Percentiles rank a stretch among this genome's conserved stretches.
Evolutionary conservation across 1,139 yeast species (phyloP).

Genomic region (Kodamaea derodonti): DNA sequence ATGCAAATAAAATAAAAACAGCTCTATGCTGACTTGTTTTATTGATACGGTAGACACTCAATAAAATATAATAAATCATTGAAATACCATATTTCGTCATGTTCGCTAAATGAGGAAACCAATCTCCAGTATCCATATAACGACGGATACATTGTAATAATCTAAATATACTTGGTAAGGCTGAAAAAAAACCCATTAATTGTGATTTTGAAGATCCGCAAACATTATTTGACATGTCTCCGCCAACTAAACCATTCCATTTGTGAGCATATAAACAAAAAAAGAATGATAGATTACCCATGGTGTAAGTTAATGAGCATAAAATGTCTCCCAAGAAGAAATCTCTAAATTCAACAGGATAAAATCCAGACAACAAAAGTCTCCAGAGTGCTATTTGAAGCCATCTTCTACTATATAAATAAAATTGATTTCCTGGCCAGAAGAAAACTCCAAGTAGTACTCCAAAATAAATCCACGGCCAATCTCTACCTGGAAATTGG

Average conservation of each 20-base stretch:
- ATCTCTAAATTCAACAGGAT: slow-evolving; percentile 93
- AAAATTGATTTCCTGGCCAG: slow-evolving; percentile 59
- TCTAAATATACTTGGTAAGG: slow-evolving; percentile 90
- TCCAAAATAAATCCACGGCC: slow-evolving; percentile 79
- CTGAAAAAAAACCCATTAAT: slow-evolving; percentile 74
- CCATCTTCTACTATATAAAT: slow-evolving; percentile 67
- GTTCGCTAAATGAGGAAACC: slow-evolving; percentile 97
- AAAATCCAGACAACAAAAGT: slow-evolving; percentile 73
- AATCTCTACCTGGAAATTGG: slow-evolving; percentile 59
- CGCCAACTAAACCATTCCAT: slow-evolving; percentile 52
- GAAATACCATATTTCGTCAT: slow-evolving; percentile 71
- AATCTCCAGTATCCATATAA: slow-evolving; percentile 87
- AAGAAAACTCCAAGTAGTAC: slow-evolving; percentile 46
- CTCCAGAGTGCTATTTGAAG: slow-evolving; percentile 68
- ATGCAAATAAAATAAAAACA: slow-evolving; percentile 69
- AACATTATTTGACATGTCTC: slow-evolving; percentile 13
- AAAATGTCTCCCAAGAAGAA: slow-evolving; percentile 89
- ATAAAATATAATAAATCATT: slow-evolving; percentile 63
- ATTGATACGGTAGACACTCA: slow-evolving; percentile 76
- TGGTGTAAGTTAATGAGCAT: slow-evolving; percentile 81
- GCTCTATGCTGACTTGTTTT: slow-evolving; percentile 41
- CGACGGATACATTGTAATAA: slow-evolving; percentile 87
- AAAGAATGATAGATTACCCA: slow-evolving; percentile 82
- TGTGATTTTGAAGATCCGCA: slow-evolving; percentile 83
- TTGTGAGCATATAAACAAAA: slow-evolving; percentile 75